Base-by-base conservation (phyloP, 495 filamentous ascomycete species). In the Aspergillus nidulans region DNA sequence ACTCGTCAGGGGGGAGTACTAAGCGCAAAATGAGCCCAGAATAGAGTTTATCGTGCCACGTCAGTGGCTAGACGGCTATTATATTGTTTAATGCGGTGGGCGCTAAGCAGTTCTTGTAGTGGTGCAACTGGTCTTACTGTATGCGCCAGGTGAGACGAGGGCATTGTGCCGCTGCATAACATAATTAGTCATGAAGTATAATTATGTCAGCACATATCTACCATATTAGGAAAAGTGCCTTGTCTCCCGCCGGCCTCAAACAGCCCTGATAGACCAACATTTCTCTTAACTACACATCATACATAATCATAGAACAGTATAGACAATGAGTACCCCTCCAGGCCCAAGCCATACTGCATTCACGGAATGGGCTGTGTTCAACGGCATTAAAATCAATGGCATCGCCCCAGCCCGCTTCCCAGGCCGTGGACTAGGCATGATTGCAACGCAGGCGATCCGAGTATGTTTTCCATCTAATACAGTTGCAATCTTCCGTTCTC, bases 381-480 rank as follows among this genome's bases (percentile, higher is more conserved):
- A 77, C 21, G 81, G 82, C 4, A 69, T 87, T 44, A 66, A 70
- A 21, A 71, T 86, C 40, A 74, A 80, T 36, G 82, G 83, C 20
- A 77, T 90, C 42, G 65, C 63, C 19, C 79, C 84, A 16, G 70
- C 61, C 16, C 68, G 52, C 67, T 76, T 91, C 24, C 81, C 82
- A 0, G 81, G 82, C 3, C 74, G 82, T 32, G 86, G 89, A 19
- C 69, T 90, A 18, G 87, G 89, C 18, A 81, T 92, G 28, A 73
- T 88, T 12, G 84, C 88, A 6, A 81, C 80, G 2, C 75, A 75
- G 23, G 63, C 70, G 0, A 74, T 91, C 44, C 63, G 84, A 69
- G 88, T 88, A 60, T 44, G 21, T 19, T 16, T 41, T 24, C 18
- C 16, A 15, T 12, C 24, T 20, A 23, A 20, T 39, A 24, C 23